Evolutionary conservation across 805 yeast genomes (phyloP).

Genomic region (Lipomyces anomalus): DNA sequence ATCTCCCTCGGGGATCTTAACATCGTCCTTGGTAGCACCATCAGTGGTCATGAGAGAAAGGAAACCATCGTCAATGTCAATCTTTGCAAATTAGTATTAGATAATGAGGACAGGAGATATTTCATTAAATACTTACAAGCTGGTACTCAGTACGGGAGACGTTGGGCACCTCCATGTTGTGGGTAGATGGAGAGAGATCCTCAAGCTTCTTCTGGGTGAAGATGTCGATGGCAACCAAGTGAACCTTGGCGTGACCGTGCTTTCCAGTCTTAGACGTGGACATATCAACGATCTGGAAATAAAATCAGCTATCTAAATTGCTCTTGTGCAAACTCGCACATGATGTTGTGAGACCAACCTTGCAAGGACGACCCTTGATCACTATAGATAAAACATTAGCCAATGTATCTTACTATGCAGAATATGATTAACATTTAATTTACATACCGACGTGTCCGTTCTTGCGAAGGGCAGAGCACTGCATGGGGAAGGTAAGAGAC

Average conservation of each 20-base stretch:
- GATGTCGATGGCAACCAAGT: conserved; percentile 96
- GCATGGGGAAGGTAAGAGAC: conserved; percentile 96
- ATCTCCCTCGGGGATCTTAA: conserved; percentile 96
- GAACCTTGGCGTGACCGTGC: conserved; percentile 99
- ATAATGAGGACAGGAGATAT: not conserved
- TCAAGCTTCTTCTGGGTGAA: conserved; percentile 99
- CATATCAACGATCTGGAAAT: conserved; percentile 79
- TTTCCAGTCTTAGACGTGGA: conserved; percentile 99
- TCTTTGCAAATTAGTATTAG: conserved; percentile 37
- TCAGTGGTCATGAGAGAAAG: conserved; percentile 93
- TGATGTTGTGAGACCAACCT: conserved; percentile 34
- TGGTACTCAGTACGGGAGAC: conserved; percentile 94
- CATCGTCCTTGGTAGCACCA: conserved; percentile 99
- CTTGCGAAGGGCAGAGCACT: conserved; percentile 99
- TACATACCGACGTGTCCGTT: conserved; percentile 81
- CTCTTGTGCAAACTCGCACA: not conserved
- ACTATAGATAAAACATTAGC: conserved; percentile 26
- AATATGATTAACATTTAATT: not conserved
- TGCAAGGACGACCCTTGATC: conserved; percentile 99
- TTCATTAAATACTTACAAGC: conserved; percentile 34
- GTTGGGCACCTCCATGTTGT: conserved; percentile 99
- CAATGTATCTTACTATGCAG: not conserved
- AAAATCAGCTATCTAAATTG: not conserved
- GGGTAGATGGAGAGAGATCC: conserved; percentile 99
- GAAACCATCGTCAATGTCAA: conserved; percentile 98